Conservation (phyloP, 805 yeast genomes). For the Kodamaea leandrae region DNA sequence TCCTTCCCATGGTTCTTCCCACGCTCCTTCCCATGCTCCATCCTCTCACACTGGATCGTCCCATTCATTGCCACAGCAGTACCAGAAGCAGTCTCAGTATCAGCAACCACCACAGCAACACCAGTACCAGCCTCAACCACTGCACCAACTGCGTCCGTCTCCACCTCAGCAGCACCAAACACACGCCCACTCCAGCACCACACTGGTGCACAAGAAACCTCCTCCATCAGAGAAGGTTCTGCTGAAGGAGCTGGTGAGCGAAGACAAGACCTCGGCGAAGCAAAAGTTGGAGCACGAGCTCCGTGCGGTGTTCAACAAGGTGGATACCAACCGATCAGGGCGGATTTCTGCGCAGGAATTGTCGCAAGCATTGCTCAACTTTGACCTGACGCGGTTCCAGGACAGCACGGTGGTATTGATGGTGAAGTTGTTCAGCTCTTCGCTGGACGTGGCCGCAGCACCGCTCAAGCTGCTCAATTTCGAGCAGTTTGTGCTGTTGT, state of each 20-base stretch:
- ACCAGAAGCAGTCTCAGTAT: slow-evolving; percentile 11
- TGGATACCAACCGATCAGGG: slow-evolving; percentile 55
- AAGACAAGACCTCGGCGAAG: slow-evolving; percentile 27
- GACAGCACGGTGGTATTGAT: slow-evolving; percentile 58
- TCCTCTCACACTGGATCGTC: too few relatives aligned
- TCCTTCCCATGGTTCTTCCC: not conserved
- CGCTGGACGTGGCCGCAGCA: slow-evolving; percentile 20
- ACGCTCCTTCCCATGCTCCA: slow-evolving; percentile 4
- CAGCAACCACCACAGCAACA: slow-evolving; percentile 11
- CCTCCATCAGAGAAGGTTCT: slow-evolving; percentile 16
- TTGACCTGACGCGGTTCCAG: slow-evolving; percentile 62
- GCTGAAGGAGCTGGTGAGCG: slow-evolving; percentile 2
- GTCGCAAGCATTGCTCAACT: slow-evolving; percentile 56
- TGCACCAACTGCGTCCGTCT: slow-evolving; percentile 11
- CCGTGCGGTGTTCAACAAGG: slow-evolving; percentile 50
- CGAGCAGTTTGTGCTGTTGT: slow-evolving; percentile 62
- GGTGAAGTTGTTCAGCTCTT: slow-evolving; percentile 57
- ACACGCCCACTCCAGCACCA: slow-evolving; percentile 13
- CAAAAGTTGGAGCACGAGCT: slow-evolving; percentile 47
- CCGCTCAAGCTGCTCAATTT: slow-evolving; percentile 35
- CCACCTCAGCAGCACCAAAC: slow-evolving; percentile 12
- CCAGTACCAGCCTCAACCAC: slow-evolving; percentile 15
- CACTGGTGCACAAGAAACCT: slow-evolving; percentile 20
- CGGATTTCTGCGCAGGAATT: slow-evolving; percentile 56
- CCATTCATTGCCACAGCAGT: too few relatives aligned